Percentiles rank a stretch among this genome's conserved stretches.
These are phyloP conservation scores for Mucor sp. DNA, from an alignment of 371 early-diverging fungal genomes.

Conservation along the genomic window DNA sequence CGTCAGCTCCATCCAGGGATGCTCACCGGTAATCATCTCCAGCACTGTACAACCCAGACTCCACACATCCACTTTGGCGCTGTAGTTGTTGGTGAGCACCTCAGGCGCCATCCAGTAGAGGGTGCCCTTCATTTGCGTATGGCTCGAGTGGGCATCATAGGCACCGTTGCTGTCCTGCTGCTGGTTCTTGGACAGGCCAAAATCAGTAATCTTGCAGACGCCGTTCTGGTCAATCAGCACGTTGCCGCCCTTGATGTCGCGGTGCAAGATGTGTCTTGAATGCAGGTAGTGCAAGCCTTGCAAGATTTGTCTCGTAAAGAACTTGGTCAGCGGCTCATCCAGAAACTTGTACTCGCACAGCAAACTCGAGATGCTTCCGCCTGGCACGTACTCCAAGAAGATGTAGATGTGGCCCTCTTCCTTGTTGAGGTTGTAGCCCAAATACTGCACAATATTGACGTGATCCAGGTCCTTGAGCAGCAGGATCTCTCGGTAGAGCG, in stretches of 20 bases:
- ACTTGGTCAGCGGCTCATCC: conserved; percentile 74
- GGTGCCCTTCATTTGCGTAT: conserved; percentile 25
- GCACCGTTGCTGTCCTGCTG: conserved; percentile 14
- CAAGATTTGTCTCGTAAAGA: conserved; percentile 85
- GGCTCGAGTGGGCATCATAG: conserved; percentile 17
- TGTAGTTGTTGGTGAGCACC: conserved; percentile 78
- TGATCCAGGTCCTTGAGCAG: conserved; percentile 73
- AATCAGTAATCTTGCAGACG: conserved; percentile 94
- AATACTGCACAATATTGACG: conserved; percentile 90
- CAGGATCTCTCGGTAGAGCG: conserved; percentile 31
- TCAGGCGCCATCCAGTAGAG: conserved; percentile 94
- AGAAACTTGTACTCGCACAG: conserved; percentile 77
- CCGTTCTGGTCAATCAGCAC: conserved; percentile 87
- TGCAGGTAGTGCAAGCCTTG: conserved; percentile 95
- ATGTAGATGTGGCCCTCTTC: conserved; percentile 79
- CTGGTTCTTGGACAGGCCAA: conserved; percentile 89
- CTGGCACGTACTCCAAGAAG: conserved; percentile 97
- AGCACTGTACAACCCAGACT: conserved; percentile 90
- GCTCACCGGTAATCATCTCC: conserved; percentile 94
- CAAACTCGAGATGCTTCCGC: conserved; percentile 87
- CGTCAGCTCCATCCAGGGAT: conserved; percentile 87
- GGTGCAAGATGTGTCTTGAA: conserved; percentile 87
- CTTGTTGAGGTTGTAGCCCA: conserved; percentile 57
- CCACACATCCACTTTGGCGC: conserved; percentile 88
- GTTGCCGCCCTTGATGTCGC: conserved; percentile 94